Conservation (phyloP, 2,329 filamentous ascomycete species). For the Penicillium sp. region DNA sequence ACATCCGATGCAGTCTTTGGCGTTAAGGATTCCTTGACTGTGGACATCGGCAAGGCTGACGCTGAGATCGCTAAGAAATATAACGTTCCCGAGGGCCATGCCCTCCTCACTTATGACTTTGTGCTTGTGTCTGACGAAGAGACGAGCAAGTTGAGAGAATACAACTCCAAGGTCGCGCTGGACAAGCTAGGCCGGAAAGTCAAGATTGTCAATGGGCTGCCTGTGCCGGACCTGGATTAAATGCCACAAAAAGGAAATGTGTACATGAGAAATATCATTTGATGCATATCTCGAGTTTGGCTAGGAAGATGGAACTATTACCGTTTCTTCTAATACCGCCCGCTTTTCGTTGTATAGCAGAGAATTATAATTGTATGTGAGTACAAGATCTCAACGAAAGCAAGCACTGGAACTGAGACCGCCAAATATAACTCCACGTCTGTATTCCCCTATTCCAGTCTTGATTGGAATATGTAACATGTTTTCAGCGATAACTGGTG, state of each 20-base stretch:
- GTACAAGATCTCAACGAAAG: not conserved
- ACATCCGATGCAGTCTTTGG: slow-evolving; percentile 82
- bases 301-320: not conserved
- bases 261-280: not conserved
- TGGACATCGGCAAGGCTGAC: slow-evolving; percentile 59
- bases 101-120: slow-evolving; percentile 70
- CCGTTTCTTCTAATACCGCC: not conserved
- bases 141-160: slow-evolving; percentile 63
- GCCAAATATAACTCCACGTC: not conserved
- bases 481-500: not conserved
- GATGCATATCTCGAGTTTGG: not conserved
- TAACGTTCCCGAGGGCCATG: slow-evolving; percentile 60
- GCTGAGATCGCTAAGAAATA: slow-evolving; percentile 59
- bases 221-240: slow-evolving; percentile 24
- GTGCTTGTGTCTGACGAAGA: slow-evolving; percentile 71
- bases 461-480: slow-evolving; percentile 1
- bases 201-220: slow-evolving; percentile 57
- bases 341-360: not conserved
- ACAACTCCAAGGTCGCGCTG: slow-evolving; percentile 66
- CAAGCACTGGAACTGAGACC: not conserved
- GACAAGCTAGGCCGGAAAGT: slow-evolving; percentile 64
- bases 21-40: slow-evolving; percentile 75
- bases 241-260: not conserved
- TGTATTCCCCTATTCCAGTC: not conserved
- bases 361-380: not conserved